Base-by-base conservation (phyloP, 495 filamentous ascomycete genomes). In the Margaritispora aquatica region DNA sequence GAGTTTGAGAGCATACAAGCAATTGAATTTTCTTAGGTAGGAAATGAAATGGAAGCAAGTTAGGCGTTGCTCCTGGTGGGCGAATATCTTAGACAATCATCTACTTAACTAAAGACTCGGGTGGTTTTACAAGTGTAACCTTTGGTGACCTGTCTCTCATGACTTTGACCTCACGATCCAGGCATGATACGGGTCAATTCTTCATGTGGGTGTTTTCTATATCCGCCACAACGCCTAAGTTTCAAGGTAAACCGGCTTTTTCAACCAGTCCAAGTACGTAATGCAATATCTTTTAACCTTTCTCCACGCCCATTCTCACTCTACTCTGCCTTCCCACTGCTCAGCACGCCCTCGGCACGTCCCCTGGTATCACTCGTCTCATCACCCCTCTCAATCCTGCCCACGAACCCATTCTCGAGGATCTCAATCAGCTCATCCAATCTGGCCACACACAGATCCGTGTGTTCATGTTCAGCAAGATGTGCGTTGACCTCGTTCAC, bases 401-500 rank as follows among this genome's bases (percentile, higher is more conserved):
- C 84, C 34, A 77, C 73, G 64, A 89, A 86, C 1, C 89, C 89
- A 0, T 74, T 69, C 54, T 92, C 87, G 2, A 93, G 75, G 5
- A 90, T 79, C 20, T 78, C 77, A 48, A 91, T 77, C 66, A 94
- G 64, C 62, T 92, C 87, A 65, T 91, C 87, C 60, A 92, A 66
- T 48, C 80, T 77, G 57, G 70, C 67, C 44, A 89, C 87, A 21
- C 79, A 82, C 47, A 86, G 55, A 71, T 95, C 92, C 0, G 89
- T 94, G 72, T 94, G 84, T 64, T 86, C 78, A 69, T 96, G 89
- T 26, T 82, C 76, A 23, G 80, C 83, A 49, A 97, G 69, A 62
- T 88, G 82, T 49, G 68, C 73, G 69, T 97, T 97, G 23, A 78
- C 85, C 48, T 91, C 85, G 69, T 94, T 96, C 13, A 87, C 77